These are phyloP conservation scores for Suhomyces prunicola DNA, from an alignment of 805 yeast species.

Conservation along the genomic window DNA sequence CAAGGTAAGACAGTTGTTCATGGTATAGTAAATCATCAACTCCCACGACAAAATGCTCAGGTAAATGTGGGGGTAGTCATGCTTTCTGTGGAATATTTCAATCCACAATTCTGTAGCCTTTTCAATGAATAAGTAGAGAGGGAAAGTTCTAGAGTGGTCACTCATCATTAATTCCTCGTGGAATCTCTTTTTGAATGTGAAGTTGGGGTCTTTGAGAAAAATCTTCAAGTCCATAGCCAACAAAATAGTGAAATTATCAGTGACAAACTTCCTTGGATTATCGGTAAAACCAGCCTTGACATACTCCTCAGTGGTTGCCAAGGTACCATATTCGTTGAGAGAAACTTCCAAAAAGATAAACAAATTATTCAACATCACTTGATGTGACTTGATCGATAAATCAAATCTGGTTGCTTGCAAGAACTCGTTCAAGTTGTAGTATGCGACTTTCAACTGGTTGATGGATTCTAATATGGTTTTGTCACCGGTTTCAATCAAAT, in stretches of 20 bases:
- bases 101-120: conserved; percentile 37
- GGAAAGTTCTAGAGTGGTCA: conserved; percentile 47
- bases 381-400: conserved; percentile 37
- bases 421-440: conserved; percentile 34
- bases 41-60: conserved; percentile 49
- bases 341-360: conserved; percentile 38
- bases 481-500: conserved; percentile 39
- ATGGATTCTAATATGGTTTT: conserved; percentile 28
- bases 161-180: conserved; percentile 67
- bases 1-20: conserved; percentile 54
- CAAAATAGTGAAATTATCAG: conserved; percentile 45
- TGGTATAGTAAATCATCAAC: conserved; percentile 51
- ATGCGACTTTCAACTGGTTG: conserved; percentile 28
- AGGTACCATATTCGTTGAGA: conserved; percentile 41
- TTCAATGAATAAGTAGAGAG: conserved; percentile 41
- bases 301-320: conserved; percentile 43
- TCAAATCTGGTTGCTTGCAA: conserved; percentile 35
- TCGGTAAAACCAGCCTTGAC: conserved; percentile 46
- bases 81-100: conserved; percentile 26
- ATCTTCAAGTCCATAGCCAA: conserved; percentile 52
- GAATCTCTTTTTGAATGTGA: conserved; percentile 58
- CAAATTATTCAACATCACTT: conserved; percentile 38
- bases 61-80: conserved; percentile 36
- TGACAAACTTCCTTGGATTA: conserved; percentile 41
- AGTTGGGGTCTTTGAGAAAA: conserved; percentile 55